These are phyloP conservation scores for Hippophae rhamnoides DNA, from an alignment of 306 rosid species.

Conservation along the genomic window DNA sequence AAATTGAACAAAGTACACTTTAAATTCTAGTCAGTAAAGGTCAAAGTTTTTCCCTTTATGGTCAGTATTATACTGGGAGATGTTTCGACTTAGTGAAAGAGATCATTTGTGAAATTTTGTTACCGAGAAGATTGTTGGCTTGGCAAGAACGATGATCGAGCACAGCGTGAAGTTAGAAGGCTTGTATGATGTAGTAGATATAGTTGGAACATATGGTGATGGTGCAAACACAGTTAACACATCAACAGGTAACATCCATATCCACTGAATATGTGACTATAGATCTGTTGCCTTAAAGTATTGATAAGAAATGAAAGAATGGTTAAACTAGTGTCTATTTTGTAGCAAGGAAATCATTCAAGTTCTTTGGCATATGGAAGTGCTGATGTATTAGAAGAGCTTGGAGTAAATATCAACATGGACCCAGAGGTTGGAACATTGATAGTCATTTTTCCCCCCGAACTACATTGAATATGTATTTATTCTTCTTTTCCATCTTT, in stretches of 20 bases:
- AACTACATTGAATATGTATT: no score
- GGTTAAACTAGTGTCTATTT: slow-evolving; percentile 1
- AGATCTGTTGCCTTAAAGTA: background rate
- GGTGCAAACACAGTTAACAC: slow-evolving; percentile 92
- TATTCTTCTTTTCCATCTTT: no score
- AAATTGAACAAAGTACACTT: no score
- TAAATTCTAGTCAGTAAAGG: no score
- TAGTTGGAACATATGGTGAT: slow-evolving; percentile 95
- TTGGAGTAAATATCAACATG: slow-evolving; percentile 63
- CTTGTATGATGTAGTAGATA: slow-evolving; percentile 72
- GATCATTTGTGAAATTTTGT: slow-evolving; percentile 2
- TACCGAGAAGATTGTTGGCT: slow-evolving; percentile 60
- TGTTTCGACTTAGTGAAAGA: background rate
- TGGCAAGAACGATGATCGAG: slow-evolving; percentile 80
- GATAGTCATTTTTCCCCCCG: background rate
- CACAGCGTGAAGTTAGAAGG: slow-evolving; percentile 67
- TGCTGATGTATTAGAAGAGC: slow-evolving; percentile 84
- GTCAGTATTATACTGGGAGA: no score
- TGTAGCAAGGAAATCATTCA: slow-evolving; percentile 91
- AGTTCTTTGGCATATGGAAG: slow-evolving; percentile 97
- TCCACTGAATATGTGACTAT: background rate
- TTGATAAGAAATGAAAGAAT: background rate
- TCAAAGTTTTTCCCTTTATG: no score
- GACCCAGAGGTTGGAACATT: slow-evolving; percentile 56
- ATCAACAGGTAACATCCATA: slow-evolving; percentile 60